These are phyloP conservation scores for Trichoderma sp. DNA, from an alignment of 2,329 filamentous ascomycete species.

Conservation along the genomic window DNA sequence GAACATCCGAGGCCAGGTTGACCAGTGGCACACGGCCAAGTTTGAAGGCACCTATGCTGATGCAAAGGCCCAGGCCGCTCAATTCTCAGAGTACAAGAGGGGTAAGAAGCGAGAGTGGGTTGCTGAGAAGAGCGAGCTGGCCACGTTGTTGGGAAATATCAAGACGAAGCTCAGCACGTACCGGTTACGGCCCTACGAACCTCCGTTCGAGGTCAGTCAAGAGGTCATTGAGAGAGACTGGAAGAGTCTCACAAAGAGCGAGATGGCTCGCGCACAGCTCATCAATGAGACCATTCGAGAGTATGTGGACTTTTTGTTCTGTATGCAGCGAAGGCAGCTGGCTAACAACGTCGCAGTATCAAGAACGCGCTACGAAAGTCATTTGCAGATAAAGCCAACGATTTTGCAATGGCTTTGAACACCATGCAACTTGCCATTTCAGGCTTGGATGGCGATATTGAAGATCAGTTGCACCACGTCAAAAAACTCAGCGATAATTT, in stretches of 20 bases:
- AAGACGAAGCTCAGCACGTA: conserved; percentile 98
- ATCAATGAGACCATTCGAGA: conserved; percentile 99
- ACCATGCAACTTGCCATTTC: conserved; percentile 94
- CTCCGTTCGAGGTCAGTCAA: conserved; percentile 76
- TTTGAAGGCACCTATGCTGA: conserved; percentile 93
- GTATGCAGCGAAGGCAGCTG: not conserved
- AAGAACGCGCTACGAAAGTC: conserved; percentile 90
- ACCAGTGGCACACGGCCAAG: conserved; percentile 72
- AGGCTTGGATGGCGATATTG: conserved; percentile 93
- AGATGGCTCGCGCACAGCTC: conserved; percentile 84
- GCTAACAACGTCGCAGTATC: conserved; percentile 58
- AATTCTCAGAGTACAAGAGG: conserved; percentile 87
- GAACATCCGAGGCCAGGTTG: conserved; percentile 69
- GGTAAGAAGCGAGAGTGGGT: conserved; percentile 94
- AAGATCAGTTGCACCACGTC: conserved; percentile 89
- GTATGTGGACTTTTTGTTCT: conserved; percentile 44
- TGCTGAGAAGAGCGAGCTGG: conserved; percentile 93
- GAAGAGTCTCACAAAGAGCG: conserved; percentile 73
- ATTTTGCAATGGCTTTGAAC: conserved; percentile 92
- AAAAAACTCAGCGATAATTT: conserved; percentile 81
- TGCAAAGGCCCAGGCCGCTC: conserved; percentile 78
- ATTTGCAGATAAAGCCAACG: conserved; percentile 97
- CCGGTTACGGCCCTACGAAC: conserved; percentile 84
- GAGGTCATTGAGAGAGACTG: conserved; percentile 83
- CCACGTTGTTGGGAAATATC: conserved; percentile 92